A percentile compares a stretch with the other conserved stretches of the same genome.
Evolutionary conservation across 2,329 filamentous ascomycete species (phyloP).

Genomic region (Rhytidhysteron rufulum): DNA sequence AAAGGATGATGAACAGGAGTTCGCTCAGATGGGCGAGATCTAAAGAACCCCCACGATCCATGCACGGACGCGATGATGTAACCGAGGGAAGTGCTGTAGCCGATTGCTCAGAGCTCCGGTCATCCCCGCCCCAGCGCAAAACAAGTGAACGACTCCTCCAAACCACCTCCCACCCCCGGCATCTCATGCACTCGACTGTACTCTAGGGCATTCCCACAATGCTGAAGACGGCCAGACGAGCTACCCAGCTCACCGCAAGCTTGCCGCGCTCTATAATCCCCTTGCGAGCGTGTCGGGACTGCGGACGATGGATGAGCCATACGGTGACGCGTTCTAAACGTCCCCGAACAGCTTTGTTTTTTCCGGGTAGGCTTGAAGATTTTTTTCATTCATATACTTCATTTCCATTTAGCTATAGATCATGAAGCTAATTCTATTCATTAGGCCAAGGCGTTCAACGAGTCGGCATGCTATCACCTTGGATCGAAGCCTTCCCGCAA

Average conservation of each 20-base stretch:
- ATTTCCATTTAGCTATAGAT: not conserved
- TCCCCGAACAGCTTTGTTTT: slow-evolving; percentile 38
- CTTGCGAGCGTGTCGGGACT: not conserved
- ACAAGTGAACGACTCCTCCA: not conserved
- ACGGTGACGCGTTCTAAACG: slow-evolving; percentile 17
- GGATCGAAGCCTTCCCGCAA: slow-evolving; percentile 79
- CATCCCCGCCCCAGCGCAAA: not conserved
- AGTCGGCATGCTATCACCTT: slow-evolving; percentile 81
- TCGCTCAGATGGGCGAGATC: too few species aligned
- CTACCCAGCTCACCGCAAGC: not conserved
- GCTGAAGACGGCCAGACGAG: not conserved
- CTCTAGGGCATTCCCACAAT: slow-evolving; percentile 2
- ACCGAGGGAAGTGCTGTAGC: too few species aligned
- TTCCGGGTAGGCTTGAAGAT: slow-evolving; percentile 24
- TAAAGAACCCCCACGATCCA: too few species aligned
- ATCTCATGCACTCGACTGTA: not conserved
- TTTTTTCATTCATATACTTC: not conserved
- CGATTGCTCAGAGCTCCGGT: too few species aligned
- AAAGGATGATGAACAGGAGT: too few species aligned
- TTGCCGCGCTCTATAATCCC: not conserved
- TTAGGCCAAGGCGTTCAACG: slow-evolving; percentile 84
- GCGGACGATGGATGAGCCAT: slow-evolving; percentile 27
- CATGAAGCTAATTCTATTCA: not conserved
- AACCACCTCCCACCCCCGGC: not conserved
- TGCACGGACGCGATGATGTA: too few species aligned